A percentile compares a stretch with the other conserved stretches of the same genome.
phyloP scores from a whole-genome alignment of 2,329 filamentous ascomycete species.

The Phaeomoniella chlamydospora region DNA sequence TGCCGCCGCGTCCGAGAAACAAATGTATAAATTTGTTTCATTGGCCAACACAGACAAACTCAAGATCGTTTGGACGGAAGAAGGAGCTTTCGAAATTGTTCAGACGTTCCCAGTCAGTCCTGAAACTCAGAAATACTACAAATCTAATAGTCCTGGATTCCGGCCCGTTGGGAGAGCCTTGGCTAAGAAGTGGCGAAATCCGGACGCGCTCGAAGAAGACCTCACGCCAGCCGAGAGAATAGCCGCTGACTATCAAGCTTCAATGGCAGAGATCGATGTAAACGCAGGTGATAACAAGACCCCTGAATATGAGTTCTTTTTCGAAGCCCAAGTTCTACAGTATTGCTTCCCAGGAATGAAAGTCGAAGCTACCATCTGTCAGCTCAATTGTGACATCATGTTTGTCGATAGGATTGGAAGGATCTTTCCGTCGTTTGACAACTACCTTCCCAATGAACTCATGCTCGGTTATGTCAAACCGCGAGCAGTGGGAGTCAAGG shows the following conservation, averaged over 20 bases:
- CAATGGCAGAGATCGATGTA: constrained; percentile 12
- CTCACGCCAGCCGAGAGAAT: constrained; percentile 17
- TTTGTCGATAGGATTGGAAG: constrained; percentile 48
- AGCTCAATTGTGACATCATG: constrained; percentile 43
- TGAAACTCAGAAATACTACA: constrained; percentile 33
- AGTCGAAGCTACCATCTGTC: constrained; percentile 38
- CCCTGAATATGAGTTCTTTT: constrained; percentile 40
- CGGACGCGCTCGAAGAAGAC: constrained; percentile 22
- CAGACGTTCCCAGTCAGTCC: constrained; percentile 32
- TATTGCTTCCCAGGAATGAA: constrained; percentile 53
- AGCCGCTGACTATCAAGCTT: constrained; percentile 2
- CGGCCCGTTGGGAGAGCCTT: constrained; percentile 37
- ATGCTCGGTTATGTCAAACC: constrained; percentile 54
- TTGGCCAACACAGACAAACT: constrained; percentile 20
- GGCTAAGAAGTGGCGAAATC: constrained; percentile 35
- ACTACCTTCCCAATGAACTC: constrained; percentile 51
- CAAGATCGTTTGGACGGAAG: constrained; percentile 26
- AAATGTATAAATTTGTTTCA: constrained; percentile 21
- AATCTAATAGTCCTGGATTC: constrained; percentile 24
- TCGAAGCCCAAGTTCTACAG: constrained; percentile 48
- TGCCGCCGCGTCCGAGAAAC: constrained; percentile 26
- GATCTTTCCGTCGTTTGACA: constrained; percentile 48
- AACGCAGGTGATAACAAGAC: constrained; percentile 13
- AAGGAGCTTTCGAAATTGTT: constrained; percentile 47
- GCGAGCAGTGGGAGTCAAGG: constrained; percentile 5